These are phyloP conservation scores for Obba rivulosa DNA, from an alignment of 768 basidiomycete species.

Conservation along the genomic window DNA sequence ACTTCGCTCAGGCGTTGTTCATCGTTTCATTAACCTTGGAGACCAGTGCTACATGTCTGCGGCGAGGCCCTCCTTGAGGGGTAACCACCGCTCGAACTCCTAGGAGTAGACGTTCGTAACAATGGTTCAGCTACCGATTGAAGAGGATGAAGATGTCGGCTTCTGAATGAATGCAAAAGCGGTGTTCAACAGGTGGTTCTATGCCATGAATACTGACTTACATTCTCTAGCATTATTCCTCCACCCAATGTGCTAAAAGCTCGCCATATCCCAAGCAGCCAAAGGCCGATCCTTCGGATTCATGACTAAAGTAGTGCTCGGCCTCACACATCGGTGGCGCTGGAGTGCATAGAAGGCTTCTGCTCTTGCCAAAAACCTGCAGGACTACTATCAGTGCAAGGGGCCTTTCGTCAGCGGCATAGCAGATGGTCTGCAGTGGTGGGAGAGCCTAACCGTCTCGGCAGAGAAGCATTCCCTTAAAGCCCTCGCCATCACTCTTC, in stretches of 20 bases:
- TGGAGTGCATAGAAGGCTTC: conserved; percentile 19
- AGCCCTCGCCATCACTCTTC: conserved; percentile 15
- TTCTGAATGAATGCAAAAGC: no score
- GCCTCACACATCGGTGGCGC: conserved; percentile 21
- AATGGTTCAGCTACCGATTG: no score
- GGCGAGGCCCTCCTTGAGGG: no score
- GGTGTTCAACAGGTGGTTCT: no score
- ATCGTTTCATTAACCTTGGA: no score
- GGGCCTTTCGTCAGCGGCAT: conserved; percentile 20
- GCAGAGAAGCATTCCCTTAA: conserved; percentile 10
- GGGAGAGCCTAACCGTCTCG: conserved; percentile 18
- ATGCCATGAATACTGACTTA: not conserved
- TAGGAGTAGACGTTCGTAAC: no score
- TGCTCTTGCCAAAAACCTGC: conserved; percentile 19
- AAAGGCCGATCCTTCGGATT: conserved; percentile 16
- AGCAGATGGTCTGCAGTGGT: conserved; percentile 20
- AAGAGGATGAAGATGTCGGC: no score
- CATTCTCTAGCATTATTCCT: conserved; percentile 29
- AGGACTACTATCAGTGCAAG: conserved; percentile 18
- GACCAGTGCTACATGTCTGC: no score
- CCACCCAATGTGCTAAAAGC: conserved; percentile 30
- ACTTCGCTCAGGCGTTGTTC: no score
- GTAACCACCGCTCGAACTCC: no score
- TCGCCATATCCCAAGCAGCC: conserved; percentile 23
- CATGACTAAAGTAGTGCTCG: conserved; percentile 17